Conservation (phyloP, 1,139 yeast genomes). For the Kodamaea plutei region DNA sequence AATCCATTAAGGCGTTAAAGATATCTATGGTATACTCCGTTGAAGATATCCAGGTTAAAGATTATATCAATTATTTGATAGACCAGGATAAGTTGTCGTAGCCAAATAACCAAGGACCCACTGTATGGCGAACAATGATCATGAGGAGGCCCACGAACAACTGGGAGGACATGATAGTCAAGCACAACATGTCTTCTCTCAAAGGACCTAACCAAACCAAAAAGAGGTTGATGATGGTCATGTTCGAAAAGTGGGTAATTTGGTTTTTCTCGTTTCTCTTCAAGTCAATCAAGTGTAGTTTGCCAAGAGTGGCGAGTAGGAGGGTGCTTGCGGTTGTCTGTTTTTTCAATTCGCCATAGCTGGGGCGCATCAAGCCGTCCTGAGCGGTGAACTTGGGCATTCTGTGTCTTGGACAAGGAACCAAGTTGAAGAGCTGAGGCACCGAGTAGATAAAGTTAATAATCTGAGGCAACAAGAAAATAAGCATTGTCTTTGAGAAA, state of each 20-base stretch:
- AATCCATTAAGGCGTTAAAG: too few relatives aligned
- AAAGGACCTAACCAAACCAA: conserved; percentile 87
- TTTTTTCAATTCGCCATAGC: conserved; percentile 30
- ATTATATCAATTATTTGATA: conserved; percentile 8
- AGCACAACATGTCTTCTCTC: conserved; percentile 75
- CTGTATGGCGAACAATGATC: conserved; percentile 70
- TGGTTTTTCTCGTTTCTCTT: conserved; percentile 28
- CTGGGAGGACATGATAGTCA: conserved; percentile 56
- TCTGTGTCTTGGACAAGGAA: conserved; percentile 95
- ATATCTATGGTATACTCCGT: too few relatives aligned
- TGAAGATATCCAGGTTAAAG: too few relatives aligned
- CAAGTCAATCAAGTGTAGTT: conserved; percentile 49
- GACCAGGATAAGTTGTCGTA: conserved; percentile 66
- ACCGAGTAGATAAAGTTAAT: conserved; percentile 82
- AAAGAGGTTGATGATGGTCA: conserved; percentile 80
- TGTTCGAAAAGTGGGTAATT: conserved; percentile 60
- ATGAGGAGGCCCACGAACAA: conserved; percentile 63
- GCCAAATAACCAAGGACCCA: conserved; percentile 86
- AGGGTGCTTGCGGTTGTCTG: conserved; percentile 16
- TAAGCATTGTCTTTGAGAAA: conserved; percentile 84
- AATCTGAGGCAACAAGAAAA: conserved; percentile 87
- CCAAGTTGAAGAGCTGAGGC: conserved; percentile 81
- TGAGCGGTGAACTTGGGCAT: conserved; percentile 68
- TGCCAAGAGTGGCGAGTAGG: conserved; percentile 34
- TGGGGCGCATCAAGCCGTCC: conserved; percentile 76